Evolutionary conservation across 305 asterid species (phyloP).

Genomic region (Striga hermonthica): DNA sequence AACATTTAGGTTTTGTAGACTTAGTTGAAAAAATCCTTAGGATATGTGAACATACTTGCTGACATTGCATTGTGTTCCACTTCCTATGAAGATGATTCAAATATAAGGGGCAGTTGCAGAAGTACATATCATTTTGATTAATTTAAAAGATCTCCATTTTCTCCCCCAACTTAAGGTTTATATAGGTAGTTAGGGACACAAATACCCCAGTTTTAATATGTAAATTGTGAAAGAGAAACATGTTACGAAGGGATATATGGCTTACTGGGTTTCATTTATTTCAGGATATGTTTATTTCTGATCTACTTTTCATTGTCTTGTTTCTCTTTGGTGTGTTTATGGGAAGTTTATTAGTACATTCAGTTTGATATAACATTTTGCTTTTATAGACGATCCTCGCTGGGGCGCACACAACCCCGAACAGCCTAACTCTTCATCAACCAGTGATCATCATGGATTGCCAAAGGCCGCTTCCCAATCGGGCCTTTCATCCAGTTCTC

Average conservation of each 20-base stretch:
- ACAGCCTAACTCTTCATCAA: slow-evolving; percentile 35
- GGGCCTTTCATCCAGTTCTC: slow-evolving; percentile 25
- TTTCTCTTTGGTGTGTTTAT: neutral
- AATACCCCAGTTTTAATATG: neutral
- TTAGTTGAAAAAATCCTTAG: too few species aligned
- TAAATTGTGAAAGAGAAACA: neutral
- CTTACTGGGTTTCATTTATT: too few species aligned
- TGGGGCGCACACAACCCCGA: slow-evolving; percentile 22
- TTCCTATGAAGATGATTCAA: too few species aligned
- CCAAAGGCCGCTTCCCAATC: slow-evolving; percentile 31
- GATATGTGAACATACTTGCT: too few species aligned
- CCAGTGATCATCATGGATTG: slow-evolving; percentile 29
- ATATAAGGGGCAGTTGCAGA: too few species aligned
- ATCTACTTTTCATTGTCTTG: neutral
- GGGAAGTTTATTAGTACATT: slow-evolving; percentile 9
- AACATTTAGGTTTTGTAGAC: too few species aligned
- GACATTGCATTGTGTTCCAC: too few species aligned
- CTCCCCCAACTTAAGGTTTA: too few species aligned
- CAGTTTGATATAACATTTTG: slow-evolving; percentile 24
- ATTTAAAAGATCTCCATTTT: too few species aligned
- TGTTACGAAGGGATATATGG: neutral
- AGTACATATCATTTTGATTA: too few species aligned
- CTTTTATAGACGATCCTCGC: slow-evolving; percentile 33
- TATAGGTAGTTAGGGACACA: too few species aligned
- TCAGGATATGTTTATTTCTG: slow-evolving; percentile 22